Evolutionary conservation across 2,329 filamentous ascomycete species (phyloP), one percentile per base, ranked within the genome.

Genomic region (Bipolaris gigantea): DNA sequence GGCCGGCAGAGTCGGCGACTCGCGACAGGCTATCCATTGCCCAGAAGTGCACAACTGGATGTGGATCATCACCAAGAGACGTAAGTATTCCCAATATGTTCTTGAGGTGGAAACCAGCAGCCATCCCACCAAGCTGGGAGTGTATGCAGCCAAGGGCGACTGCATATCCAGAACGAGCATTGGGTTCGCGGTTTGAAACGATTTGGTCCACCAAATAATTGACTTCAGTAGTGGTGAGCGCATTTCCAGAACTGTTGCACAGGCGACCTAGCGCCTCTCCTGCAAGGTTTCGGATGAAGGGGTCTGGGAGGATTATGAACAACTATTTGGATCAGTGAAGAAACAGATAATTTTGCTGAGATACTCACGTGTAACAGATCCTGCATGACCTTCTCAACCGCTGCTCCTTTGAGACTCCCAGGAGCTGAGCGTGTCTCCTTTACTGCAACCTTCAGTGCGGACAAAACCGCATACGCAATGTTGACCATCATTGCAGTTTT

Each of bases 41-140:
- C 92, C 92, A 97, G 71, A 93, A 96, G 74, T 99, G 94, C 8
- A 99, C 94, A 0, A 90, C 87, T 0, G 94, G 92, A 71, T 99
- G 94, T 18, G 93, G 90, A 69, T 99, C 94, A 64, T 92, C 96
- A 73, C 92, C 93, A 9, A 99, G 82, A 7, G 94, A 97, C 89
- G 97, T 96, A n/a, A 99, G 79, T 35, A 99, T 95, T 16, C 93
- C 89, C n/a, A 97, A 83, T 45, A 99, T 97, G 1, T 92, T 97
- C 78, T 97, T 97, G 46, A 99, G 81, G 72, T 99, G 94, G 65
- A 94, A 92, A 3, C 92, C 92, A 50, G 94, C 94, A 48, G 94
- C 94, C 92, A 99, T 97, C 52, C 94, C 93, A 53, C 94, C 95
- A 32, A 99, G 89, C 72, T 96, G 92, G 16, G 91, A 89, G 75